Base-by-base conservation (phyloP, 768 basidiomycete species). In the Pleurotus eryngii region DNA sequence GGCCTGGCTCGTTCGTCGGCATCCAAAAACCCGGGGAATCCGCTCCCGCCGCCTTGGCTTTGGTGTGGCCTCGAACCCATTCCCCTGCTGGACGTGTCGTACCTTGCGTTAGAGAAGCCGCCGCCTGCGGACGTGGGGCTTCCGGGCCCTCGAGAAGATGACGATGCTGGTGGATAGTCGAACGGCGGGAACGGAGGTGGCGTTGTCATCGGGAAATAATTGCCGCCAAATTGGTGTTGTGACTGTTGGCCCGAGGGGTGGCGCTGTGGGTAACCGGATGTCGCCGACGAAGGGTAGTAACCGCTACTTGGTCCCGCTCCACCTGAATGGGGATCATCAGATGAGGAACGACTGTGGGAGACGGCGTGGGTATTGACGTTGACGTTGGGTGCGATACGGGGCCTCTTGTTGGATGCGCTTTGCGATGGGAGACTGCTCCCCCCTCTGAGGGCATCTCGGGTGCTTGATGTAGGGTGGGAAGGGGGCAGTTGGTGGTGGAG, bases 381-480 rank as follows among this genome's bases (percentile, higher is more conserved):
- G 27, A 53, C 51, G 45, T 58, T 59, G 55, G 55, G 58, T 49
- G 43, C 59, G 42, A 67, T 42, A 2, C 67, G 59, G 2, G 58
- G 63, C 55, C 64, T 67, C 58, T 68, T 70, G 59, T 63, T 67
- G n/a, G 64, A 61, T 26, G 39, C 55, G 20, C 30, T 24, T 48
- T 45, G 49, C 37, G 35, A 49, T 42, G 35, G 56, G 46, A 39
- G 27, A 20, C 22, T 48, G 8, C 45, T 45, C 17, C 54, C 45
- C 37, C 56, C 57, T 40, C 57, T 60, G 26, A 57, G 48, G n/a
- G 49, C 54, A 48, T 65, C 59, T 46, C 70, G 70, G 60, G 71
- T 70, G 58, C 62, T 69, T 26, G 71, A 72, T 55, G 71, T 67
- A 9, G 71, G 71, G 43, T 65, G 65, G 14, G 58, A 58, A 55